A percentile compares a stretch with the other conserved stretches of the same genome.
These are phyloP conservation scores for Prunus mongolica DNA, from an alignment of 306 rosid genomes.

Conservation along the genomic window DNA sequence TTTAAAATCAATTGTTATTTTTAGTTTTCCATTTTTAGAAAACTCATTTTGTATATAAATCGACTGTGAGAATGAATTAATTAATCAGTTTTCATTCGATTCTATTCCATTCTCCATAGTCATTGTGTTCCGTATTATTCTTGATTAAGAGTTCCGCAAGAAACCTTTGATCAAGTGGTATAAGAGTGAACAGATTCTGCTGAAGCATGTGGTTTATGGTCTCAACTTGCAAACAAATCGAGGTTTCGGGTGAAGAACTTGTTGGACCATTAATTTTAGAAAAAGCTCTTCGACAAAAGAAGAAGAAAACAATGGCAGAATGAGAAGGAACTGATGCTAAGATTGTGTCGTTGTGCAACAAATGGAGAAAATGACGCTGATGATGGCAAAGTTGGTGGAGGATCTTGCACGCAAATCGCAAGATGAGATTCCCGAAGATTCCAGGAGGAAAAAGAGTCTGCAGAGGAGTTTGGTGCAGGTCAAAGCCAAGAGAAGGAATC, in stretches of 20 bases:
- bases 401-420: background rate
- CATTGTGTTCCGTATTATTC: background rate
- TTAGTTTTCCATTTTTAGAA: no score
- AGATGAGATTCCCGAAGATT: background rate
- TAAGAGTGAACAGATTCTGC: background rate
- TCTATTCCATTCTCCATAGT: no score
- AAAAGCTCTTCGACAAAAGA: background rate
- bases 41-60: no score
- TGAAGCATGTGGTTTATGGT: background rate
- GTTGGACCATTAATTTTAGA: background rate
- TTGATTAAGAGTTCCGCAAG: background rate
- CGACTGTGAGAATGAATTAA: no score
- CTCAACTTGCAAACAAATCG: background rate
- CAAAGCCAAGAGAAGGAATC: background rate
- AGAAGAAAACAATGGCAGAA: background rate
- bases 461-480: background rate
- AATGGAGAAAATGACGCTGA: background rate
- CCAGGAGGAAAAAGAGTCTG: background rate
- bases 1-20: no score
- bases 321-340: background rate
- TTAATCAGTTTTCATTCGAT: no score
- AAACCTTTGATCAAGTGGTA: slow-evolving; percentile 4
- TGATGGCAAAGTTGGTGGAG: background rate
- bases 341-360: background rate
- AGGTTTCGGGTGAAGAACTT: background rate